Percentiles rank a stretch among this genome's conserved stretches.
phyloP scores from a whole-genome alignment of 495 filamentous ascomycete genomes.

The Podospora conica region DNA sequence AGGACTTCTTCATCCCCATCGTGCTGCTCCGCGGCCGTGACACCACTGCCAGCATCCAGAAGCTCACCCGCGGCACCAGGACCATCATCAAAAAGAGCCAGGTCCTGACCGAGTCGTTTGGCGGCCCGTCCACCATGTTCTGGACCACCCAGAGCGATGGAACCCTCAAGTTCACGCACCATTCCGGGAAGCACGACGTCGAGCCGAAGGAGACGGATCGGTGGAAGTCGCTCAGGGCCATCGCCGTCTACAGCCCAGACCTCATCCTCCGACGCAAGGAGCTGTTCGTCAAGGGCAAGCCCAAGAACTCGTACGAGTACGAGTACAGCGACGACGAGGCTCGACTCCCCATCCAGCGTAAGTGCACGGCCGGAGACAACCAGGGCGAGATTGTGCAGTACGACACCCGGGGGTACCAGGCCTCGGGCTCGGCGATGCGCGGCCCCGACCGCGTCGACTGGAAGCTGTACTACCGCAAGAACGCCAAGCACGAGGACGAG shows the following conservation, averaged over 20 bases:
- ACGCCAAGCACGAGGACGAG: constrained; percentile 49
- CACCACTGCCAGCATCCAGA: constrained; percentile 41
- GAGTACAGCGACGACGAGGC: constrained; percentile 33
- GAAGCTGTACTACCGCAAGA: constrained; percentile 54
- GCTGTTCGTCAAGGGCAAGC: constrained; percentile 35
- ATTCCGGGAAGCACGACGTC: constrained; percentile 38
- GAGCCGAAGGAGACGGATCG: constrained; percentile 33
- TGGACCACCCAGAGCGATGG: constrained; percentile 35
- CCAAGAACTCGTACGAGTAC: constrained; percentile 2
- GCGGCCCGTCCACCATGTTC: constrained; percentile 46
- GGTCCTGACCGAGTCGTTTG: constrained; percentile 39
- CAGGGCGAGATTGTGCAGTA: constrained; percentile 47
- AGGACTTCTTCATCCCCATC: constrained; percentile 32
- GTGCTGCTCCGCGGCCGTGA: constrained; percentile 45
- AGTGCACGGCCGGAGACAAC: constrained; percentile 44
- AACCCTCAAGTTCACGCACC: constrained; percentile 43
- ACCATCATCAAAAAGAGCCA: constrained; percentile 42
- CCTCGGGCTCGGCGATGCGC: constrained; percentile 50
- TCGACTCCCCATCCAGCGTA: constrained; percentile 43
- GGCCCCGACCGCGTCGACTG: constrained; percentile 51
- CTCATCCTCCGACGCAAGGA: constrained; percentile 43
- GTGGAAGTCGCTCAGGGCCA: constrained; percentile 34
- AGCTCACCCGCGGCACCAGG: constrained; percentile 44
- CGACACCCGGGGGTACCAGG: constrained; percentile 50
- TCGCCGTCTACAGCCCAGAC: constrained; percentile 45